Evolutionary conservation across 176 grass and related monocot species (phyloP).

Genomic region (Echinochloa phyllopogon): DNA sequence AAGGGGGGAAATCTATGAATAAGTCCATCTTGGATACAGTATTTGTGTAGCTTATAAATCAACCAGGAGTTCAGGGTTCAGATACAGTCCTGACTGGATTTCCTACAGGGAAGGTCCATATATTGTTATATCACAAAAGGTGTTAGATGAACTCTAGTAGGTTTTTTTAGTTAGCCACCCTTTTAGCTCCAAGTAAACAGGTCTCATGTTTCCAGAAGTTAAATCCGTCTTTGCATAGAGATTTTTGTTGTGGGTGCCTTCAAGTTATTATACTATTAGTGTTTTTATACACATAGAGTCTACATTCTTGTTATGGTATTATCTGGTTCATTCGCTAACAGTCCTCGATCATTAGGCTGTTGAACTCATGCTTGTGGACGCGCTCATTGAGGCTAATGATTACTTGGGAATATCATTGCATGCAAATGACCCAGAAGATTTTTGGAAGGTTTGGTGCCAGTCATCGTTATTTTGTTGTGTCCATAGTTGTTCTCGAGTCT

Average conservation of each 20-base stretch:
- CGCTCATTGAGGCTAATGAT: slow-evolving; percentile 72
- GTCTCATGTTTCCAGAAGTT: neutral
- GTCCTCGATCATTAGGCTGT: slow-evolving; percentile 60
- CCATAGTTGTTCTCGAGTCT: neutral
- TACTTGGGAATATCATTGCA: slow-evolving; percentile 83
- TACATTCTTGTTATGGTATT: neutral
- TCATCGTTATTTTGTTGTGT: slow-evolving; percentile 22
- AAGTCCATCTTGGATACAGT: neutral
- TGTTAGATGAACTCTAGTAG: neutral
- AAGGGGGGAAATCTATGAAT: neutral
- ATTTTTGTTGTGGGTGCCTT: neutral
- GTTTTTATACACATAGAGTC: neutral
- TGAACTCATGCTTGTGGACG: slow-evolving; percentile 93
- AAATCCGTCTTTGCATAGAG: neutral
- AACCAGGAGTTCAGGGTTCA: neutral
- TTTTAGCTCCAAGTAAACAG: slow-evolving; percentile 1
- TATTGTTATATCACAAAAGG: neutral
- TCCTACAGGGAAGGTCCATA: neutral
- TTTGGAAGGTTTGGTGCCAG: slow-evolving; percentile 78
- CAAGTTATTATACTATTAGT: neutral
- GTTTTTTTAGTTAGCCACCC: neutral
- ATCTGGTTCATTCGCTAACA: slow-evolving; percentile 44
- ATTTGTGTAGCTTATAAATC: neutral
- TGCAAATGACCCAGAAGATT: slow-evolving; percentile 76
- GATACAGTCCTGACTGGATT: neutral